Conservation (phyloP, 768 basidiomycete genomes). For the Naematelia encephala region DNA sequence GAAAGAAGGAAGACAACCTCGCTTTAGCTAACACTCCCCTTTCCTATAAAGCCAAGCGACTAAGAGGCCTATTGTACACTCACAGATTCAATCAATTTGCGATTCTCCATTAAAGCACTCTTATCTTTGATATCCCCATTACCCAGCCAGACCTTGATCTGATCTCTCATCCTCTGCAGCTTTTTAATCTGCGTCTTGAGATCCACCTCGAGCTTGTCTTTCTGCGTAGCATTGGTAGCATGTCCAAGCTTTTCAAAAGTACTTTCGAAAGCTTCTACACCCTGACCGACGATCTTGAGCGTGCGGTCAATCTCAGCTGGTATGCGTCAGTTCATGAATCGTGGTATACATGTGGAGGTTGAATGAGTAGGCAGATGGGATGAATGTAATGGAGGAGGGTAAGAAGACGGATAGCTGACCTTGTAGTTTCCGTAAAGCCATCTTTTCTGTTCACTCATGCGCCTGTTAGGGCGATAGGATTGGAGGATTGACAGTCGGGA, state of each 20-base stretch:
- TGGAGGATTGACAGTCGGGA: too few relatives aligned
- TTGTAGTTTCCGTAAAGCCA: slow-evolving; percentile 40
- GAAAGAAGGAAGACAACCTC: background rate
- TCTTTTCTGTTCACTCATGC: slow-evolving; percentile 11
- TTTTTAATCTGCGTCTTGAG: slow-evolving; percentile 99
- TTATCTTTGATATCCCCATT: slow-evolving; percentile 99
- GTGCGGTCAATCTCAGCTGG: slow-evolving; percentile 98
- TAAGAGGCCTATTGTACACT: slow-evolving; percentile 29
- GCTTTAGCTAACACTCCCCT: slow-evolving; percentile 6
- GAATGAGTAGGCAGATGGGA: background rate
- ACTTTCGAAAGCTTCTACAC: slow-evolving; percentile 61
- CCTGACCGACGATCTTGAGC: slow-evolving; percentile 92
- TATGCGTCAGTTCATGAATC: background rate
- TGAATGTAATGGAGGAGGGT: background rate
- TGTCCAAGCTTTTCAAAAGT: slow-evolving; percentile 98
- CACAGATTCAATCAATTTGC: slow-evolving; percentile 94
- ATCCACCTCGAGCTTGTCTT: slow-evolving; percentile 94
- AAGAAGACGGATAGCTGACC: slow-evolving; percentile 14
- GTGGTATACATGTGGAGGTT: background rate
- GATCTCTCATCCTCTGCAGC: slow-evolving; percentile 74
- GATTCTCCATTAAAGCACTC: slow-evolving; percentile 81
- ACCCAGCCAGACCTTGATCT: slow-evolving; percentile 93
- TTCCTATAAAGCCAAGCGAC: background rate
- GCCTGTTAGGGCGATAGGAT: background rate
- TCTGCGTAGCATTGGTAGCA: slow-evolving; percentile 93